These are phyloP conservation scores for Hypholoma fasciculare DNA, from an alignment of 768 basidiomycete genomes.

Conservation along the genomic window DNA sequence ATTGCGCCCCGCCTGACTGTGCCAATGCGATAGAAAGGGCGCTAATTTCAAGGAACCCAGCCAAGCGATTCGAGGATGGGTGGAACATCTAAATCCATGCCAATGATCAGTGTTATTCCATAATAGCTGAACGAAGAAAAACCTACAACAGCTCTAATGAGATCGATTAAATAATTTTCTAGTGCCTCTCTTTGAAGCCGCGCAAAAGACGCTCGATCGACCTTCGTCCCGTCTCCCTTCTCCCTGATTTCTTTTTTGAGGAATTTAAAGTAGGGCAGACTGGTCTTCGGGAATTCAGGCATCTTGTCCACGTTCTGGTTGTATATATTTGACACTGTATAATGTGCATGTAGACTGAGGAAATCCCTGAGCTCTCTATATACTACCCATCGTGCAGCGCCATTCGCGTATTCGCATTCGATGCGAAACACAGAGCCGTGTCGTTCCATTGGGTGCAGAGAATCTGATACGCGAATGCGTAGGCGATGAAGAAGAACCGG, in stretches of 20 bases:
- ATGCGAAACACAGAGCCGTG: constrained; percentile 84
- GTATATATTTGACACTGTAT: constrained; percentile 81
- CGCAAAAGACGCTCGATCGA: constrained; percentile 75
- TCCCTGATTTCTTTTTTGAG: constrained; percentile 63
- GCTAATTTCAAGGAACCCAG: constrained; percentile 90
- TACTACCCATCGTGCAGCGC: constrained; percentile 91
- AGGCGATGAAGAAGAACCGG: constrained; percentile 78
- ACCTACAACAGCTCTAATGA: constrained; percentile 88
- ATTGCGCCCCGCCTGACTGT: constrained; percentile 79
- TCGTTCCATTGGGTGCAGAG: constrained; percentile 76
- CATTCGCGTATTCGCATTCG: constrained; percentile 96
- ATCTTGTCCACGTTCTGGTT: constrained; percentile 71
- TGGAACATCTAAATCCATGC: constrained; percentile 79
- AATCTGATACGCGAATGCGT: constrained; percentile 84
- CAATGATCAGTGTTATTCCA: neutral
- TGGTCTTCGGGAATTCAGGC: constrained; percentile 90
- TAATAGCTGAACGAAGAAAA: neutral
- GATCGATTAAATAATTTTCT: constrained; percentile 84
- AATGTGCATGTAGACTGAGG: constrained; percentile 85
- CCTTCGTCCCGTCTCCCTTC: constrained; percentile 38
- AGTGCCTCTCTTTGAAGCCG: constrained; percentile 77
- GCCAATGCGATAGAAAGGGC: constrained; percentile 83
- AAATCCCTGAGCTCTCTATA: constrained; percentile 94
- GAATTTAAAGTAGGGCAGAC: constrained; percentile 86
- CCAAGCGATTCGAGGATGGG: constrained; percentile 85